Evolutionary conservation across 2,329 filamentous ascomycete species (phyloP).

Genomic region (Myrmaecium sp.): DNA sequence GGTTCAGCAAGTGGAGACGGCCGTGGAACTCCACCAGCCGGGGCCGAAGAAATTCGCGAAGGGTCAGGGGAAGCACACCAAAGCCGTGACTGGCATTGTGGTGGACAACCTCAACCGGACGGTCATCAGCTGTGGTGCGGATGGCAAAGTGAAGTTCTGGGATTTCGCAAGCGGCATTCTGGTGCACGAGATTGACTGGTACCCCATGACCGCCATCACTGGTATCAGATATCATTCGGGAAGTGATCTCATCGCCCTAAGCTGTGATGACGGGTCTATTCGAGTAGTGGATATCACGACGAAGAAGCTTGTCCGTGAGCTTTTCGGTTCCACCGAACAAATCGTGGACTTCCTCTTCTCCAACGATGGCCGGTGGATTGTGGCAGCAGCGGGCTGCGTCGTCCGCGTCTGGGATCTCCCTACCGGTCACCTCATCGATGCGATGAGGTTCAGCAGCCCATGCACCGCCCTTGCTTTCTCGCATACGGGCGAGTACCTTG

Average conservation of each 20-base stretch:
- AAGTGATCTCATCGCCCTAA: conserved; percentile 73
- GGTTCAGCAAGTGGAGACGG: conserved; percentile 41
- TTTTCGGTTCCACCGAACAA: conserved; percentile 49
- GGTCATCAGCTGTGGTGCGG: conserved; percentile 71
- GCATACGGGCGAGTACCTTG: conserved; percentile 80
- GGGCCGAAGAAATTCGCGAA: conserved; percentile 26
- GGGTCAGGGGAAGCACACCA: conserved; percentile 56
- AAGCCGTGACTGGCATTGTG: conserved; percentile 68
- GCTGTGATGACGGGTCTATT: conserved; percentile 77
- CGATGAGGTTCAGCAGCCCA: conserved; percentile 59
- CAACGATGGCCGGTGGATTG: conserved; percentile 82
- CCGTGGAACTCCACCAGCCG: conserved; percentile 28
- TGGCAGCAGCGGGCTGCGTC: conserved; percentile 65
- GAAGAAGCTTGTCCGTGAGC: conserved; percentile 76
- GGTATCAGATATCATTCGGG: conserved; percentile 64
- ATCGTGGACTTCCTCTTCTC: conserved; percentile 47
- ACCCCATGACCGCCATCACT: conserved; percentile 57
- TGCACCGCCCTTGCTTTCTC: conserved; percentile 83
- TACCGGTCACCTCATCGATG: conserved; percentile 88
- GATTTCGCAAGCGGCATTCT: conserved; percentile 74
- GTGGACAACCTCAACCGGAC: conserved; percentile 80
- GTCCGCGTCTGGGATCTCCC: conserved; percentile 89
- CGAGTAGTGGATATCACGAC: conserved; percentile 83
- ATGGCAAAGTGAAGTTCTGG: conserved; percentile 97
- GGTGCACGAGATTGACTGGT: conserved; percentile 68